Evolutionary conservation across 2,329 filamentous ascomycete genomes (phyloP), one percentile per base, ranked within the genome.

Genomic region (Amauroascus verrucosus): DNA sequence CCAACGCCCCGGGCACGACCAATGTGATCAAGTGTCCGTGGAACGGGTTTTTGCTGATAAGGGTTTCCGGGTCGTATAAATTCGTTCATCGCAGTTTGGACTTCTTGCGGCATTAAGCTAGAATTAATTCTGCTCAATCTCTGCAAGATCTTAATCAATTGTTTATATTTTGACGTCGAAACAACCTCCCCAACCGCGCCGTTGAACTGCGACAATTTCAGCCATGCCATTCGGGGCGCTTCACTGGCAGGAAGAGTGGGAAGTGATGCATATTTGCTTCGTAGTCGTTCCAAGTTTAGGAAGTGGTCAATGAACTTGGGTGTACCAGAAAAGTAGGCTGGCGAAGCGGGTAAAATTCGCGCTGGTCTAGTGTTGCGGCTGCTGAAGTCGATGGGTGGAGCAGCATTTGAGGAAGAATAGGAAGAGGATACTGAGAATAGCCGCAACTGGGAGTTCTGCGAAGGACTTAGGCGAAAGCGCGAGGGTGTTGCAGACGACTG

Each of bases 291-390:
- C 46, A 98, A 77, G 44, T 76, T 73, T 60, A 97, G 79, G 61
- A 86, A 81, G 63, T 86, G 80, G 71, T 98, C 93, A 70, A 85
- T 93, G 75, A 95, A 96, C 52, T 79, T 77, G 1, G 90, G 86
- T 57, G 84, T 84, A 50, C 85, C 85, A 50, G 88, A 90, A 75
- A 97, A 98, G 73, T 98, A 98, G n/a, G 91, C 93, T 2, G 88
- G 84, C 33, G 90, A 95, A 24, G 79, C 78, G 18, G 93, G 93
- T 33, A 96, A 75, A 20, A 94, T 75, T 59, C 93, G 87, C 51
- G 86, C 83, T 59, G 81, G 77, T 24, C 63, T 59, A 26, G 70
- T 59, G 41, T 20, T 55, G 56, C 63, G 62, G 32, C 60, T 48
- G 18, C 28, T 33, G 54, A 68, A 65, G 55, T 73, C 58, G 52